A percentile compares a stretch with the other conserved stretches of the same genome.
Evolutionary conservation across 2,329 filamentous ascomycete genomes (phyloP).

Genomic region (Chaetomium globosum): DNA sequence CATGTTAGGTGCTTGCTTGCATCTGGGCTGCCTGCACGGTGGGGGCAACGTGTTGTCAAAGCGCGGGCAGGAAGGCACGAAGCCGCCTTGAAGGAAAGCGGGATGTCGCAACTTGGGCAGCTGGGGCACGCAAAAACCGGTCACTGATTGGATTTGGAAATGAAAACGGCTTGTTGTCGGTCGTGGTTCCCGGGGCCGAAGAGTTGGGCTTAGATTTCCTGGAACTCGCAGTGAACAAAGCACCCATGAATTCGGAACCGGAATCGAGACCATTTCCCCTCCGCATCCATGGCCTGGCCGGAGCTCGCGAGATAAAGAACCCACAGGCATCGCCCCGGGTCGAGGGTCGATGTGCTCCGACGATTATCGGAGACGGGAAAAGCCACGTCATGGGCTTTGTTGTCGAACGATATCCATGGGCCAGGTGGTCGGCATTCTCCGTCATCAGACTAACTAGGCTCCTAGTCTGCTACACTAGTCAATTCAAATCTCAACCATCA

Average conservation of each 20-base stretch:
- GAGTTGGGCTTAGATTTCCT: neutral
- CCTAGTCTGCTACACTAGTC: too few relatives aligned
- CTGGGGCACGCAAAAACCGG: too few relatives aligned
- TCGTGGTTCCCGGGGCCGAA: neutral
- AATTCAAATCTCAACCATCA: neutral
- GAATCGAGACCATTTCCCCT: neutral
- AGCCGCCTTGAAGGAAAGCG: too few relatives aligned
- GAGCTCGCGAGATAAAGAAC: slow-evolving; percentile 5
- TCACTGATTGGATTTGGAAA: neutral
- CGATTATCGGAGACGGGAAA: neutral
- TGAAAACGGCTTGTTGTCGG: neutral
- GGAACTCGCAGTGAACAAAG: neutral
- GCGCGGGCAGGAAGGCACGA: too few relatives aligned
- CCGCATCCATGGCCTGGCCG: neutral
- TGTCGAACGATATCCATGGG: too few relatives aligned
- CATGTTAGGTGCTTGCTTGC: too few relatives aligned
- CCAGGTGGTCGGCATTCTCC: neutral
- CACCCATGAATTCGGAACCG: neutral
- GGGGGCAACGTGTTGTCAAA: too few relatives aligned
- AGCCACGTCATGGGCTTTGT: neutral
- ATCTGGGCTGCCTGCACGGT: too few relatives aligned
- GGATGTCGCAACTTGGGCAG: too few relatives aligned
- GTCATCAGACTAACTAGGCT: neutral
- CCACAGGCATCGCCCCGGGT: slow-evolving; percentile 6
- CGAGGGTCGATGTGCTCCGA: neutral